Evolutionary conservation across 2,329 filamentous ascomycete species (phyloP).

Genomic region (Hirsutella minnesotensis): DNA sequence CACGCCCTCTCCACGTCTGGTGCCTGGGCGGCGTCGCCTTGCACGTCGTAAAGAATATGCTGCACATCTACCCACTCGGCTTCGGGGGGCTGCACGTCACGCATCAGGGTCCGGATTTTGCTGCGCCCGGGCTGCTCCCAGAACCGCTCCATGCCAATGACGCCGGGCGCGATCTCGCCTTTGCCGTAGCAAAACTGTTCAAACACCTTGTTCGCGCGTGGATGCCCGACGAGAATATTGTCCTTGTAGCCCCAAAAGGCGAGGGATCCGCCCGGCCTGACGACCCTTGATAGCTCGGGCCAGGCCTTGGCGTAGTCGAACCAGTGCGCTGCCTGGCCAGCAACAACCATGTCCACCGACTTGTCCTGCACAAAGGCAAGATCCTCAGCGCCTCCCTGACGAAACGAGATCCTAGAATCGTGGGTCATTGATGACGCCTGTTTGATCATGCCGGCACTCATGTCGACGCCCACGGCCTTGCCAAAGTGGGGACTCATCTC

Average conservation of each 20-base stretch:
- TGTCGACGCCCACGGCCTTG: conserved; percentile 41
- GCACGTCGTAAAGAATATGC: conserved; percentile 46
- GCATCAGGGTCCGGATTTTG: conserved; percentile 38
- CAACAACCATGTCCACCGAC: conserved; percentile 38
- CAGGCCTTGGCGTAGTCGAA: conserved; percentile 47
- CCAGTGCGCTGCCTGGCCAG: conserved; percentile 53
- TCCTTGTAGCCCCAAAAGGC: conserved; percentile 58
- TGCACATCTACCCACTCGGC: conserved; percentile 38
- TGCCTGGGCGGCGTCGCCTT: conserved; percentile 22
- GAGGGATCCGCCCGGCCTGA: conserved; percentile 44
- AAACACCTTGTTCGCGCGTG: conserved; percentile 39
- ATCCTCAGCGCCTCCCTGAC: conserved; percentile 39
- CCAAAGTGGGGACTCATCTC: conserved; percentile 40
- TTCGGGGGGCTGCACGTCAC: conserved; percentile 38
- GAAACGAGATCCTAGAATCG: conserved; percentile 34
- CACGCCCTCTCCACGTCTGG: conserved; percentile 26
- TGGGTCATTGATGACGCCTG: conserved; percentile 32
- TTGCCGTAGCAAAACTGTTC: conserved; percentile 42
- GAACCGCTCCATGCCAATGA: conserved; percentile 40
- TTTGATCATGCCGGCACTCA: conserved; percentile 43
- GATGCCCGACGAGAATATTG: conserved; percentile 43
- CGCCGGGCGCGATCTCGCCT: conserved; percentile 28
- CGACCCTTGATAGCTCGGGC: conserved; percentile 40
- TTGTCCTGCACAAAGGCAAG: conserved; percentile 35
- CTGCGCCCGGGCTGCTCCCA: conserved; percentile 51